phyloP scores from a whole-genome alignment of 306 rosid species.

The Cicer chorassanicum region DNA sequence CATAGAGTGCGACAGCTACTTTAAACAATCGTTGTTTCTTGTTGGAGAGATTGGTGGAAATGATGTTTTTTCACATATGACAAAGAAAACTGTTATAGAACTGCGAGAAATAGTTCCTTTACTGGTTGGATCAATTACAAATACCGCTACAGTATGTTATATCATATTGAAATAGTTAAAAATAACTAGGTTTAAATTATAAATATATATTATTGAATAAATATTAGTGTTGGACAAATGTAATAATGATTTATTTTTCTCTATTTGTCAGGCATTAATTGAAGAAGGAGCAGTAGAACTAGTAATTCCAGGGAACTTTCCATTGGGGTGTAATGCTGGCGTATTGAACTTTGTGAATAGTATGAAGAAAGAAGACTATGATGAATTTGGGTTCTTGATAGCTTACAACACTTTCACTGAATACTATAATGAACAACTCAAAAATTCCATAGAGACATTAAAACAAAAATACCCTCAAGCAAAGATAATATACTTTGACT shows the following conservation, averaged over 20 bases:
- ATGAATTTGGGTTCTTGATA: conserved; percentile 57
- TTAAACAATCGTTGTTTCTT: background rate
- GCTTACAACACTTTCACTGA: conserved; percentile 44
- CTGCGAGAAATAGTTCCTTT: background rate
- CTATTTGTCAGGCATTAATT: background rate
- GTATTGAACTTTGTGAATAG: conserved; percentile 33
- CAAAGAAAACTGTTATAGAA: background rate
- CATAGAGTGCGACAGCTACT: background rate
- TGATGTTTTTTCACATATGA: background rate
- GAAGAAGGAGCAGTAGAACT: conserved; percentile 6
- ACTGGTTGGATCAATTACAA: background rate
- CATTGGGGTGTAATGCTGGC: background rate
- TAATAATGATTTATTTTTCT: background rate
- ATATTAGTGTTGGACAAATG: no score
- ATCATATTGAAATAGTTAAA: background rate
- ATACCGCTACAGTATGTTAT: background rate
- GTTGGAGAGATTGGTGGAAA: conserved; percentile 35
- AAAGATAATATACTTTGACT: conserved; percentile 57
- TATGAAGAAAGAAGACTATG: conserved; percentile 26
- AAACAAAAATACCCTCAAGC: conserved; percentile 45
- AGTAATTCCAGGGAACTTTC: conserved; percentile 12
- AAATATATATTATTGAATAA: background rate
- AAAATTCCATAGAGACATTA: conserved; percentile 34
- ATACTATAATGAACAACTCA: conserved; percentile 48
- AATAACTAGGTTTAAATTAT: background rate